Evolutionary conservation across 805 yeast genomes (phyloP).

Genomic region (Myxozyma sirexii): DNA sequence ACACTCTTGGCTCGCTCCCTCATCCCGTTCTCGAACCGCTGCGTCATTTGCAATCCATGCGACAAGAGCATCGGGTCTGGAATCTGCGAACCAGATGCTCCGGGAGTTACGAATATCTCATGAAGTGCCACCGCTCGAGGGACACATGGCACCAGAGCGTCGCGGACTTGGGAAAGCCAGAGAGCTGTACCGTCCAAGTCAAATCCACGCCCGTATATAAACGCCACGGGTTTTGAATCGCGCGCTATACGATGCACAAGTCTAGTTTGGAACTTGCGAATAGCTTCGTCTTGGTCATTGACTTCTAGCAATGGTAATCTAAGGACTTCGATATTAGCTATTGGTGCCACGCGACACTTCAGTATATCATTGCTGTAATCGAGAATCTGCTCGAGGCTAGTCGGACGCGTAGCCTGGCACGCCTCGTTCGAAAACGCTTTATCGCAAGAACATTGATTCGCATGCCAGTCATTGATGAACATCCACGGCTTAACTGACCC

Average conservation of each 20-base stretch:
- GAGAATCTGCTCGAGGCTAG: neutral
- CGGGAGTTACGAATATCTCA: slow-evolving; percentile 27
- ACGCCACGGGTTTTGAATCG: slow-evolving; percentile 18
- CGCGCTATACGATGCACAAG: neutral
- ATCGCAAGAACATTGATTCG: slow-evolving; percentile 16
- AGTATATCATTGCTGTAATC: neutral
- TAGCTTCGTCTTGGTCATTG: neutral
- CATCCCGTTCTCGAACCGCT: slow-evolving; percentile 19
- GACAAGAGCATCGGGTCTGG: neutral
- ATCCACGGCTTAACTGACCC: slow-evolving; percentile 23
- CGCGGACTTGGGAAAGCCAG: slow-evolving; percentile 18
- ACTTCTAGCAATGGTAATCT: slow-evolving; percentile 5
- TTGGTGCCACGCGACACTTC: neutral
- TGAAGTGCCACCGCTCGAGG: neutral
- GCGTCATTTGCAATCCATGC: slow-evolving; percentile 15
- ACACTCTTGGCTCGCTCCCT: neutral
- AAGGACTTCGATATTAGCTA: neutral
- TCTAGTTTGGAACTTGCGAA: neutral
- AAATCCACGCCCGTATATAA: slow-evolving; percentile 22
- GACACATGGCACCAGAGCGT: neutral
- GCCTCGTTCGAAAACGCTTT: neutral
- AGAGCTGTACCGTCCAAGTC: slow-evolving; percentile 5
- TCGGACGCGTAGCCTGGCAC: neutral
- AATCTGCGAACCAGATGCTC: slow-evolving; percentile 26
- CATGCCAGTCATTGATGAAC: neutral